phyloP scores from a whole-genome alignment of 2,329 filamentous ascomycete species.

The Fusarium sororula region DNA sequence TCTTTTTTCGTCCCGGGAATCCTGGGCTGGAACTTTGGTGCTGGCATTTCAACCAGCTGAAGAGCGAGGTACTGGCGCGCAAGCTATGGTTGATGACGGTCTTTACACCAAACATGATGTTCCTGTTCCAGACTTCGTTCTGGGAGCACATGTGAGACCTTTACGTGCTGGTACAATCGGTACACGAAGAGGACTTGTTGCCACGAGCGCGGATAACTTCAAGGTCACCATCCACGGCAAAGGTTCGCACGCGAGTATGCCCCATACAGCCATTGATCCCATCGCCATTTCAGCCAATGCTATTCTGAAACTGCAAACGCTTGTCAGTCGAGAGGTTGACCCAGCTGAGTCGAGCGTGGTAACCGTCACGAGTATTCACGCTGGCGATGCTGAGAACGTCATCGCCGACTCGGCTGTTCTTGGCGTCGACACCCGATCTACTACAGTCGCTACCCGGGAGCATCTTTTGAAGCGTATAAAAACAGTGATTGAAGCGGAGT shows the following conservation, averaged over 20 bases:
- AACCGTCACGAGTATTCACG: slow-evolving; percentile 54
- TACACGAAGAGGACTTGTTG: slow-evolving; percentile 38
- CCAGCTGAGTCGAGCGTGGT: slow-evolving; percentile 54
- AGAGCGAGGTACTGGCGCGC: slow-evolving; percentile 69
- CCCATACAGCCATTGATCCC: slow-evolving; percentile 5
- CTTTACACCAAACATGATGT: slow-evolving; percentile 41
- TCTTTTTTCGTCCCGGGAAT: slow-evolving; percentile 53
- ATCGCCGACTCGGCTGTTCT: slow-evolving; percentile 54
- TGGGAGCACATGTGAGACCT: slow-evolving; percentile 50
- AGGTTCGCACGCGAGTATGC: slow-evolving; percentile 39
- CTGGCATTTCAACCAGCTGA: slow-evolving; percentile 74
- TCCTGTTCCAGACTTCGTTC: slow-evolving; percentile 47
- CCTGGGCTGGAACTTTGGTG: slow-evolving; percentile 71
- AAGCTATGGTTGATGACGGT: slow-evolving; percentile 51
- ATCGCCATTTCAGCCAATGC: slow-evolving; percentile 16
- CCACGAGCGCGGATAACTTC: slow-evolving; percentile 41
- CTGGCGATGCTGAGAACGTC: slow-evolving; percentile 55
- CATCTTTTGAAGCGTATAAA: slow-evolving; percentile 49
- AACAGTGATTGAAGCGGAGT: slow-evolving; percentile 62
- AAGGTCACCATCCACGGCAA: slow-evolving; percentile 48
- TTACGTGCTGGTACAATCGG: slow-evolving; percentile 46
- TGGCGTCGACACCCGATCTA: slow-evolving; percentile 53
- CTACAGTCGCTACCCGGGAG: slow-evolving; percentile 44
- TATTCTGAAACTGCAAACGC: slow-evolving; percentile 38
- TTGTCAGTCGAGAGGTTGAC: slow-evolving; percentile 45